phyloP scores from a whole-genome alignment of 2,329 filamentous ascomycete species.

The Neonectria punicea region DNA sequence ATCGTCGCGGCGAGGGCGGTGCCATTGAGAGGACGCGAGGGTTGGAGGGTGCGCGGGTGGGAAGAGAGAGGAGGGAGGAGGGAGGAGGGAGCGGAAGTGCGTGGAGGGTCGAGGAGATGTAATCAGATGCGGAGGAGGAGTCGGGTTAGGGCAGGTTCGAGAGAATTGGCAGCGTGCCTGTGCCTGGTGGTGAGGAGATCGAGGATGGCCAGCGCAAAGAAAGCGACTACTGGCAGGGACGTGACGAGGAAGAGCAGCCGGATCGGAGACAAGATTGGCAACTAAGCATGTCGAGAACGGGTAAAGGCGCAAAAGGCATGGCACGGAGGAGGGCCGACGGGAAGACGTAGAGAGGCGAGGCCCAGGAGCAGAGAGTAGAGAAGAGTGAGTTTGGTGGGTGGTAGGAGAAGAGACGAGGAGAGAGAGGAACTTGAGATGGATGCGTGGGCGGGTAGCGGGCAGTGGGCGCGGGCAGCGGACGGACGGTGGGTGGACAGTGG shows the following conservation, averaged over 20 bases:
- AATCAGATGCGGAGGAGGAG: constrained; percentile 10
- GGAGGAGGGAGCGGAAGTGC: constrained; percentile 22
- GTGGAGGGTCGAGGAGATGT: constrained; percentile 13
- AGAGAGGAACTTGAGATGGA: constrained; percentile 23
- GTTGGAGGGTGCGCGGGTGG: constrained; percentile 43
- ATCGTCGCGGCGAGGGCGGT: constrained; percentile 81
- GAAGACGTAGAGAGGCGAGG: constrained; percentile 23
- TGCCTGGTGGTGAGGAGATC: constrained; percentile 23
- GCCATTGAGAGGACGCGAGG: constrained; percentile 60
- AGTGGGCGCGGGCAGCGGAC: constrained; percentile 22
- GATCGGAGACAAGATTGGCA: constrained; percentile 40
- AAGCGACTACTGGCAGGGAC: constrained; percentile 38
- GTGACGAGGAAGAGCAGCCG: constrained; percentile 34
- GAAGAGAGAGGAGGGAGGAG: constrained; percentile 17
- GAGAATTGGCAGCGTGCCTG: constrained; percentile 35
- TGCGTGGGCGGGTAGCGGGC: constrained; percentile 22
- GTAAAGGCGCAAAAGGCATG: constrained; percentile 36
- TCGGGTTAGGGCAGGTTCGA: constrained; percentile 20
- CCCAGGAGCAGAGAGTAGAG: constrained; percentile 43
- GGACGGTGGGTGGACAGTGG: background rate
- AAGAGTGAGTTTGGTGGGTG: constrained; percentile 41
- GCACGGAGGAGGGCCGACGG: constrained; percentile 30
- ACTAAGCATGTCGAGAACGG: constrained; percentile 42
- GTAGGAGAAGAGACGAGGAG: constrained; percentile 25
- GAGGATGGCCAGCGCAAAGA: constrained; percentile 31